phyloP scores from a whole-genome alignment of 192 early-diverging fungal genomes.

The Mortierella hygrophila region DNA sequence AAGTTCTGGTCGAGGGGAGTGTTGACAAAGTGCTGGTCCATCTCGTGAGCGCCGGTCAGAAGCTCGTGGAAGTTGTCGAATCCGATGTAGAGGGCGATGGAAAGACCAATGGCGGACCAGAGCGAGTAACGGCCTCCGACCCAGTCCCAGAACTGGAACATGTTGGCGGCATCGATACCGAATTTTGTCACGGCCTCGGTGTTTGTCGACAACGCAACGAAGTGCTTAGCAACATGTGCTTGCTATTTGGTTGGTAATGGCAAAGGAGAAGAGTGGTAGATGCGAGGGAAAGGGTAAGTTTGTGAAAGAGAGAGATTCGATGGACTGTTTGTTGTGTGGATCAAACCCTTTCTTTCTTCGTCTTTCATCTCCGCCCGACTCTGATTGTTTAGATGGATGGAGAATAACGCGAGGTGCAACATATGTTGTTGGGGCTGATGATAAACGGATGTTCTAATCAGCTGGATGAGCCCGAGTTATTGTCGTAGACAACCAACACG shows the following conservation, averaged over 20 bases:
- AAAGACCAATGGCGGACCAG: slow-evolving; percentile 99
- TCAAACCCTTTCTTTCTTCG: no score
- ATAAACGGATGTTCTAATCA: background rate
- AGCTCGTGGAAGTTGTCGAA: slow-evolving; percentile 95
- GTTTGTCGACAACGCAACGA: slow-evolving; percentile 98
- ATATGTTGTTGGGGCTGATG: background rate
- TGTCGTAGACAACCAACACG: no score
- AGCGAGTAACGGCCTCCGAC: slow-evolving; percentile 99
- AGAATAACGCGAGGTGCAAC: background rate
- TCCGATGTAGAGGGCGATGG: slow-evolving; percentile 95
- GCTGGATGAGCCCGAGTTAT: background rate
- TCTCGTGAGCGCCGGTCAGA: slow-evolving; percentile 91
- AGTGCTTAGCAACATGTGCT: slow-evolving; percentile 97
- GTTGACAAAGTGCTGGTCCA: slow-evolving; percentile 96
- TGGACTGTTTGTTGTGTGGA: no score
- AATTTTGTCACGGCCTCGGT: slow-evolving; percentile 88
- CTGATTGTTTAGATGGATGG: no score
- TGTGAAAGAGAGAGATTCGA: no score
- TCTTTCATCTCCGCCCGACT: no score
- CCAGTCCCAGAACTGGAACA: slow-evolving; percentile 99
- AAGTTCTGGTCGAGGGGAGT: slow-evolving; percentile 95
- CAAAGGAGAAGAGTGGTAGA: no score
- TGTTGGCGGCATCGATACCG: slow-evolving; percentile 95
- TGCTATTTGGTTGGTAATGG: slow-evolving; percentile 42
- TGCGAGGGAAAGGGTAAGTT: no score